Conservation (phyloP, 805 yeast species). For the Scheffersomyces spartinae region DNA sequence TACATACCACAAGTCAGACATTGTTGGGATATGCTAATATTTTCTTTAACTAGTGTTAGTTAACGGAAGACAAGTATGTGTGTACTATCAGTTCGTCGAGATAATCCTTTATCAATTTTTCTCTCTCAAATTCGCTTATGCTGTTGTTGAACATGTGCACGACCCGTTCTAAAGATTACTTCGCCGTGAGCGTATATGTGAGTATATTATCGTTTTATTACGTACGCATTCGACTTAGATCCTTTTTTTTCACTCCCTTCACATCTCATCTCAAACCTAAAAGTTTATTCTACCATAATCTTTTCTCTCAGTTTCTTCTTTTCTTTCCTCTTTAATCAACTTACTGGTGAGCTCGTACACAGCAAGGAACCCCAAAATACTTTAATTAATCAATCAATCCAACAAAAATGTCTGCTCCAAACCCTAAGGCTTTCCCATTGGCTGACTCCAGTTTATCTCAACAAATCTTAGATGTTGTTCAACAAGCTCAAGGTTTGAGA, state of each 20-base stretch:
- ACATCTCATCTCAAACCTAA: conserved; percentile 1
- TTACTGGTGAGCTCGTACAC: conserved; percentile 24
- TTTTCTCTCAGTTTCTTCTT: too few species aligned
- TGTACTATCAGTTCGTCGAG: conserved; percentile 4
- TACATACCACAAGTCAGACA: conserved; percentile 73
- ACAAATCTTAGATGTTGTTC: conserved; percentile 95
- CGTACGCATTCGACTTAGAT: background rate
- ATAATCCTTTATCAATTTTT: conserved; percentile 5
- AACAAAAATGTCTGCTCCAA: conserved; percentile 65
- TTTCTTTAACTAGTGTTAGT: too few species aligned
- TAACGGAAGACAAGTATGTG: too few species aligned
- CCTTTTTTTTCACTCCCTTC: background rate
- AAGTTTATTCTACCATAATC: background rate
- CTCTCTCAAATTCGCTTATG: conserved; percentile 4
- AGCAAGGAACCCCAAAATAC: conserved; percentile 42
- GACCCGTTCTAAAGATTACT: background rate
- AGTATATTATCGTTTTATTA: too few species aligned
- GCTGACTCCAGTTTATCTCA: conserved; percentile 94
- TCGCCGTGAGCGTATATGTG: too few species aligned
- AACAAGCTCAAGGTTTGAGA: conserved; percentile 95
- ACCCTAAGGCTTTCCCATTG: conserved; percentile 98
- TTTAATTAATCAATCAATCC: background rate
- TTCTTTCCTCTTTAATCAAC: conserved; percentile 3
- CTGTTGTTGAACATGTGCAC: conserved; percentile 2
- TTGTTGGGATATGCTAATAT: too few species aligned